phyloP scores from a whole-genome alignment of 2,329 filamentous ascomycete genomes.

The Colletotrichum sp. region DNA sequence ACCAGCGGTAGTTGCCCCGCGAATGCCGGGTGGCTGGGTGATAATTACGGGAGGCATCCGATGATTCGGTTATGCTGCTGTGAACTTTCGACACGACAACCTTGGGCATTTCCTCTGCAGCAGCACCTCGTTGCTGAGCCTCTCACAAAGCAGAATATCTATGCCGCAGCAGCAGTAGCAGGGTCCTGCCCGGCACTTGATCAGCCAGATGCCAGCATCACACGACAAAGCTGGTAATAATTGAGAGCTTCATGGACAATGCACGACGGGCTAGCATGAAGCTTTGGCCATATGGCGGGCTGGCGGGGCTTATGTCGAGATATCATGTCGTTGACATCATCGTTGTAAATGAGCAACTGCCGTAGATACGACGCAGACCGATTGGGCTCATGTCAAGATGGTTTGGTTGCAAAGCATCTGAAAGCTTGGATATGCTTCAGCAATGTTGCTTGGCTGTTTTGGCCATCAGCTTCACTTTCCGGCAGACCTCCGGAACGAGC shows the following conservation, averaged over 20 bases:
- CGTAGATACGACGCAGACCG: not conserved
- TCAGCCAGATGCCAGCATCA: not conserved
- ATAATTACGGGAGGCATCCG: not conserved
- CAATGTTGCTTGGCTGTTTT: not conserved
- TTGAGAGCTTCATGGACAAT: not conserved
- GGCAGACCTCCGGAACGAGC: not conserved
- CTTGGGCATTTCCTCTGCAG: too few relatives aligned
- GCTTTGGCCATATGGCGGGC: slow-evolving; percentile 1
- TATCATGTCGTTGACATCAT: not conserved
- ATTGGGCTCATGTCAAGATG: not conserved
- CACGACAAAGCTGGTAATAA: not conserved
- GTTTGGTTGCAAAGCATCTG: not conserved
- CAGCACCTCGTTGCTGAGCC: not conserved
- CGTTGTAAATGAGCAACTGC: not conserved
- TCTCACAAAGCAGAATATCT: not conserved
- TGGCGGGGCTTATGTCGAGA: not conserved
- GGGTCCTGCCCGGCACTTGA: not conserved
- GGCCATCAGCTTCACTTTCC: not conserved
- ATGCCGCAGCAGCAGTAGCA: not conserved
- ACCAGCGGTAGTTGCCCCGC: not conserved
- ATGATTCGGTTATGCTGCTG: not conserved
- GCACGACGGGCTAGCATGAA: not conserved
- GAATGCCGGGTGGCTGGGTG: not conserved
- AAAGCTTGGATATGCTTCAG: not conserved
- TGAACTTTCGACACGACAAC: not conserved